phyloP scores from a whole-genome alignment of 1,139 yeast species.

The Pneumocystis jirovecii region DNA sequence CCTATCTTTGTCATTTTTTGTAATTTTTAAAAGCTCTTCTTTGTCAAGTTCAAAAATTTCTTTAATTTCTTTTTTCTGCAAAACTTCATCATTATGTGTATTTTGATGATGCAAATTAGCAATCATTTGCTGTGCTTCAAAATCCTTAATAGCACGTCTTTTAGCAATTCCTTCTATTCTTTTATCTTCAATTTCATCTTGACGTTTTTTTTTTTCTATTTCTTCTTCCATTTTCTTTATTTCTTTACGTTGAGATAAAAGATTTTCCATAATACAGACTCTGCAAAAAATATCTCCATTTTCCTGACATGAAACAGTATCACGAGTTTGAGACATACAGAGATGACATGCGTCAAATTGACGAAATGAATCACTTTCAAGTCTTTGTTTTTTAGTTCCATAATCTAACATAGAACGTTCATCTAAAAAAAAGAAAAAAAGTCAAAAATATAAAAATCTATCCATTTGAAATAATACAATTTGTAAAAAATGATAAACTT shows the following conservation, averaged over 20 bases:
- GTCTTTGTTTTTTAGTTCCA: constrained; percentile 14
- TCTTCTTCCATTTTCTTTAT: constrained; percentile 11
- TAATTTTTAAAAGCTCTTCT: constrained; percentile 1
- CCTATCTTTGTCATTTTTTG: constrained; percentile 4
- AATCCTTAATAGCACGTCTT: constrained; percentile 5
- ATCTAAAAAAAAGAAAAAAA: constrained; percentile 5
- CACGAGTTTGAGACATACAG: constrained; percentile 15
- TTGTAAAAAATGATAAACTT: constrained; percentile 1
- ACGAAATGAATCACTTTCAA: constrained; percentile 14
- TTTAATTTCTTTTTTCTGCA: constrained; percentile 1
- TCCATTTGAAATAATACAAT: not conserved
- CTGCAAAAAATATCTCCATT: constrained; percentile 15
- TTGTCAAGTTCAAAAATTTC: constrained; percentile 2
- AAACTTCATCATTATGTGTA: not conserved
- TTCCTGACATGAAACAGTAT: constrained; percentile 15
- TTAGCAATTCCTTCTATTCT: constrained; percentile 2
- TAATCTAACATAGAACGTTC: constrained; percentile 15
- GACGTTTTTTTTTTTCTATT: constrained; percentile 3
- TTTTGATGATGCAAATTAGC: not conserved
- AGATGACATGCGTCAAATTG: constrained; percentile 14
- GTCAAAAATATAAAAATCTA: constrained; percentile 14
- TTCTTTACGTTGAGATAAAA: constrained; percentile 13
- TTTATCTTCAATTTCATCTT: constrained; percentile 5
- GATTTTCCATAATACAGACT: constrained; percentile 14
- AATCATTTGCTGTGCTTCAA: not conserved